Evolutionary conservation across 1,284 basidiomycete species (phyloP).

Genomic region (Ceratobasidium sp.): DNA sequence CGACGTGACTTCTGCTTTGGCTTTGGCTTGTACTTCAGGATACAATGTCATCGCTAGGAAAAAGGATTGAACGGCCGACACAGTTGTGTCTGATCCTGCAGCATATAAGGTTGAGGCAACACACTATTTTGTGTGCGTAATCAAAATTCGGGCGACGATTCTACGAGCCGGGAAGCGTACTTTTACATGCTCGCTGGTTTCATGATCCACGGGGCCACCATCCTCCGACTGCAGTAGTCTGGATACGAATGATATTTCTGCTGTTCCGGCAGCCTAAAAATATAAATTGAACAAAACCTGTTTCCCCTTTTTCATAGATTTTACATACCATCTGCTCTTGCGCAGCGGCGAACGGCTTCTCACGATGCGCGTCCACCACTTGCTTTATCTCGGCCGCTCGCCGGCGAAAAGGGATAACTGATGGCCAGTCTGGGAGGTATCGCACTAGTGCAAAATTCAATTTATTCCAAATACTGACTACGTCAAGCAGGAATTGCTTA

Average conservation of each 20-base stretch:
- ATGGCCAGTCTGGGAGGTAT: constrained; percentile 48
- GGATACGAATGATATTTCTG: neutral
- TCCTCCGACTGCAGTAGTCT: neutral
- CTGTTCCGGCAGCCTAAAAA: constrained; percentile 3
- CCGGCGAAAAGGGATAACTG: constrained; percentile 48
- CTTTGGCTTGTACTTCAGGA: constrained; percentile 12
- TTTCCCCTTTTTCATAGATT: too few relatives aligned
- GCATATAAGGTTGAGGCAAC: constrained; percentile 45
- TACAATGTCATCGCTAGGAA: constrained; percentile 24
- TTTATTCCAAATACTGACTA: neutral
- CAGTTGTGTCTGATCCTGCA: too few relatives aligned
- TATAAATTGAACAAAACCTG: too few relatives aligned
- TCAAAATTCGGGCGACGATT: too few relatives aligned
- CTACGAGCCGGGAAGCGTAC: too few relatives aligned
- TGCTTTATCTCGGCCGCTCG: constrained; percentile 43
- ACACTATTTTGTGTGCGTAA: neutral
- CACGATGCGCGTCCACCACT: constrained; percentile 43
- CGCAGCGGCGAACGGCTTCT: constrained; percentile 46
- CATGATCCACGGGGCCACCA: neutral
- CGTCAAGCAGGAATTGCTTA: neutral
- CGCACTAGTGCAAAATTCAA: constrained; percentile 42
- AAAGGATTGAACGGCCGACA: constrained; percentile 10
- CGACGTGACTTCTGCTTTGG: neutral
- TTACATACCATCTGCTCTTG: constrained; percentile 47
- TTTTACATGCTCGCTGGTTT: neutral